These are phyloP conservation scores for Nicotiana knightiana DNA, from an alignment of 257 asterid genomes.

Conservation along the genomic window DNA sequence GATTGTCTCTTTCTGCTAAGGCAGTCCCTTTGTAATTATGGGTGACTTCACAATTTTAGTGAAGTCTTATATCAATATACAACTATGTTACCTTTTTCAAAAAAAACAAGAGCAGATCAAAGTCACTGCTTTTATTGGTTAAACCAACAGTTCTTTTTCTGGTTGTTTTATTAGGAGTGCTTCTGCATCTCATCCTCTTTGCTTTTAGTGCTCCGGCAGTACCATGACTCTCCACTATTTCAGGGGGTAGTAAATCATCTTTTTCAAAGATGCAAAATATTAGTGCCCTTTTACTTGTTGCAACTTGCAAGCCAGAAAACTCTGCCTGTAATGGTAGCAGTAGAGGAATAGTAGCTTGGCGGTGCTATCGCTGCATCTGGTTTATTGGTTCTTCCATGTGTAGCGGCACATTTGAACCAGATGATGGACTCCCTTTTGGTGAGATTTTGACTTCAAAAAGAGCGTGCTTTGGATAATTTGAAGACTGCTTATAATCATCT, in stretches of 20 bases:
- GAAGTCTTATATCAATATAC: too few relatives aligned
- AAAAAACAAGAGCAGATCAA: slow-evolving; percentile 72
- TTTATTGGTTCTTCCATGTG: slow-evolving; percentile 84
- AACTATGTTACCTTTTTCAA: too few relatives aligned
- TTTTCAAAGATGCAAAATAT: slow-evolving; percentile 68
- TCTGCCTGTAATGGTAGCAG: slow-evolving; percentile 94
- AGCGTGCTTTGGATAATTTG: slow-evolving; percentile 12
- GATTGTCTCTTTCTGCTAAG: too few relatives aligned
- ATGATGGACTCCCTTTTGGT: slow-evolving; percentile 77
- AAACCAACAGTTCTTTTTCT: slow-evolving; percentile 67
- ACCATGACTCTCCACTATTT: slow-evolving; percentile 34
- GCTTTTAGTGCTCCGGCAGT: slow-evolving; percentile 61
- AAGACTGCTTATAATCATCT: slow-evolving; percentile 32
- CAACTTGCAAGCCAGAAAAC: slow-evolving; percentile 57
- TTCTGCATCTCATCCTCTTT: slow-evolving; percentile 61
- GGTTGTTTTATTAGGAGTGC: slow-evolving; percentile 76
- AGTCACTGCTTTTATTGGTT: slow-evolving; percentile 79
- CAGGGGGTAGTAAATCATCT: slow-evolving; percentile 26
- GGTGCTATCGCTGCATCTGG: slow-evolving; percentile 88
- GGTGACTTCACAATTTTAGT: too few relatives aligned
- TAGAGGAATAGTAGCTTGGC: slow-evolving; percentile 72
- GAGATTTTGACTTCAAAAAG: slow-evolving; percentile 51
- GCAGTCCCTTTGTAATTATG: too few relatives aligned
- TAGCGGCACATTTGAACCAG: slow-evolving; percentile 90
- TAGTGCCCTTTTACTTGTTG: slow-evolving; percentile 70